phyloP scores from a whole-genome alignment of 2,329 filamentous ascomycete species.

The Coleophoma eucalyptorum region DNA sequence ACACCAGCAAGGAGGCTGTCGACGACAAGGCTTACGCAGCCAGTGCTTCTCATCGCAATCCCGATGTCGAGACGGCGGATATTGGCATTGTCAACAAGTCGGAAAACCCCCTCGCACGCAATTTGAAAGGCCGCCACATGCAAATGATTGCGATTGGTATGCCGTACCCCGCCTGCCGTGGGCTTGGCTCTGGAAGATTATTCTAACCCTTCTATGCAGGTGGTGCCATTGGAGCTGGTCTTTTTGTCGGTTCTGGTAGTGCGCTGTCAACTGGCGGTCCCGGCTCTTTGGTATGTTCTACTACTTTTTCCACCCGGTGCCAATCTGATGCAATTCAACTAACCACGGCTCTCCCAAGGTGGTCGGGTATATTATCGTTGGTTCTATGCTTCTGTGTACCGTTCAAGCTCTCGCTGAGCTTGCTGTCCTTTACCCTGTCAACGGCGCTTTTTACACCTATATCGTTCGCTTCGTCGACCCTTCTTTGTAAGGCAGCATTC shows the following conservation, averaged over 20 bases:
- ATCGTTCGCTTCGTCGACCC: constrained; percentile 58
- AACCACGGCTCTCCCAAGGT: constrained; percentile 14
- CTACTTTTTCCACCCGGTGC: not conserved
- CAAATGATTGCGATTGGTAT: constrained; percentile 4
- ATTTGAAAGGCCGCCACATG: constrained; percentile 1
- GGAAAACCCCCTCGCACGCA: not conserved
- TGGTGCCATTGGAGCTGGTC: constrained; percentile 38
- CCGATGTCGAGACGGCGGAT: constrained; percentile 1
- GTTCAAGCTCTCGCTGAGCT: constrained; percentile 58
- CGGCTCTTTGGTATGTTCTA: constrained; percentile 4
- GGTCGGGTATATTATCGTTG: constrained; percentile 51
- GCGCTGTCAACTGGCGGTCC: constrained; percentile 30
- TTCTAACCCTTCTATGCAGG: constrained; percentile 13
- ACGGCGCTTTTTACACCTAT: constrained; percentile 61
- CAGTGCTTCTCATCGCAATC: not conserved
- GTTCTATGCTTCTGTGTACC: constrained; percentile 54
- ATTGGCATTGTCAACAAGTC: not conserved
- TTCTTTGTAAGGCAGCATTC: constrained; percentile 35
- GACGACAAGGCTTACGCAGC: not conserved
- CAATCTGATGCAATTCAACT: not conserved
- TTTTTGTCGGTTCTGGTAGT: constrained; percentile 38
- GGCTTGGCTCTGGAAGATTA: not conserved
- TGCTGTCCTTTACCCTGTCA: constrained; percentile 55
- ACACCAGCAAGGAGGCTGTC: not conserved
- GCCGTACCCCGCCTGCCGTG: not conserved